Base-by-base conservation (phyloP, 257 asterid genomes). In the Jasminum sambac region DNA sequence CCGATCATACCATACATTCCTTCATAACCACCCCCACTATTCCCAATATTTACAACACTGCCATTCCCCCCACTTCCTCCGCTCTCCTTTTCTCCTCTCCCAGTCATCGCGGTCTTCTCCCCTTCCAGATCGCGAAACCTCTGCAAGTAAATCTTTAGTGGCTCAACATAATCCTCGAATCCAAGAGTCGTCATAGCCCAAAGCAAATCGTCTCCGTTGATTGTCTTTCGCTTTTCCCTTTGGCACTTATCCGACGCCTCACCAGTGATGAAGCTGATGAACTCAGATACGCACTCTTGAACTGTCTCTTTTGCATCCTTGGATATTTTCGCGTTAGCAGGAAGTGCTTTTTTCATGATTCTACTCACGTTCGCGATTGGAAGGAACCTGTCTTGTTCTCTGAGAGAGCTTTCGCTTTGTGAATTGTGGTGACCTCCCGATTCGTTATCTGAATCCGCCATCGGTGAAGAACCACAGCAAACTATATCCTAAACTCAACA, bases 401-500 rank as follows among this genome's bases (percentile, higher is more conserved):
- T 79, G 0, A 76, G 82, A 8, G 89, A 86, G 48, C 60, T 65
- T n/a, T 83, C 92, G 76, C 65, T 63, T 69, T 60, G 81, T 59
- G 76, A 70, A 72, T 72, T 76, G 75, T 74, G 81, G 48, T 86
- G 80, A 1, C 94, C 96, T 42, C 96, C 96, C 16, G 97, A 90
- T 76, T 90, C 96, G 73, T 88, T 90, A 71, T 88, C 97, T 4
- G 96, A 88, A 79, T 90, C 97, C 24, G 90, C 97, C 97, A 90
- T 88, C 59, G 3, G 14, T 42, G 42, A 41, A 38, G 37, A 34
- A 38, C 10, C 0, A 0, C 6, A 6, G 19, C 19, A 67, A 55
- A 0, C n/a, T n/a, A n/a, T n/a, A n/a, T n/a, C n/a, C n/a, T n/a
- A n/a, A 44, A 44, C 19, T 0, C 12, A 44, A 23, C 57, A 6